Evolutionary conservation across 495 filamentous ascomycete species (phyloP).

Genomic region (Friedmanniomyces simplex): DNA sequence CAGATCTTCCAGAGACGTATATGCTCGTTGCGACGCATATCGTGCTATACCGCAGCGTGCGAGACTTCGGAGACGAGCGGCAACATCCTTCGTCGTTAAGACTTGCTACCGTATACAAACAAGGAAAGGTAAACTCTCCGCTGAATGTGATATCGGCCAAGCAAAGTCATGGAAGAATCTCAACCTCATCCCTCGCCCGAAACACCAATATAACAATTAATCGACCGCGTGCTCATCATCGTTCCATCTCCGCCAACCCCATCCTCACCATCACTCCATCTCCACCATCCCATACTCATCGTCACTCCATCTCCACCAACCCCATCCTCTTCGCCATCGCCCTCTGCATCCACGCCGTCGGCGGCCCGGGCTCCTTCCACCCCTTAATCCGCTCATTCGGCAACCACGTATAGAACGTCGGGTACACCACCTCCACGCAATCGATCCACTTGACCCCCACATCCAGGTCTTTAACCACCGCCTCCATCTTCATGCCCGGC

Average conservation of each 20-base stretch:
- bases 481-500: constrained; percentile 67
- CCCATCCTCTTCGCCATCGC: constrained; percentile 9
- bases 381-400: constrained; percentile 61
- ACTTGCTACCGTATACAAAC: too few species aligned
- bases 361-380: constrained; percentile 47
- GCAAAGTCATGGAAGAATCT: too few species aligned
- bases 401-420: constrained; percentile 46
- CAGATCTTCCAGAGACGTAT: too few species aligned
- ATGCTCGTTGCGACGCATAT: too few species aligned
- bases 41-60: too few species aligned
- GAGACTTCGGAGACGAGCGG: too few species aligned
- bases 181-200: too few species aligned
- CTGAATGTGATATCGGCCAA: too few species aligned
- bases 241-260: not conserved
- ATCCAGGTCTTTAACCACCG: constrained; percentile 48
- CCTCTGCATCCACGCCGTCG: constrained; percentile 16
- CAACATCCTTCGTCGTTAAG: too few species aligned
- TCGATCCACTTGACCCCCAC: constrained; percentile 43
- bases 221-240: constrained; percentile 10
- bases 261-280: not conserved
- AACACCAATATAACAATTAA: too few species aligned
- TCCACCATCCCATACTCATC: not conserved
- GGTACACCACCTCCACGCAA: constrained; percentile 42
- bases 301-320: not conserved
- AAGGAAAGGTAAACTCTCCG: too few species aligned